Percentiles rank a stretch among this genome's conserved stretches.
Conservation (phyloP, 2,329 filamentous ascomycete genomes). For the Botrytis porri region DNA sequence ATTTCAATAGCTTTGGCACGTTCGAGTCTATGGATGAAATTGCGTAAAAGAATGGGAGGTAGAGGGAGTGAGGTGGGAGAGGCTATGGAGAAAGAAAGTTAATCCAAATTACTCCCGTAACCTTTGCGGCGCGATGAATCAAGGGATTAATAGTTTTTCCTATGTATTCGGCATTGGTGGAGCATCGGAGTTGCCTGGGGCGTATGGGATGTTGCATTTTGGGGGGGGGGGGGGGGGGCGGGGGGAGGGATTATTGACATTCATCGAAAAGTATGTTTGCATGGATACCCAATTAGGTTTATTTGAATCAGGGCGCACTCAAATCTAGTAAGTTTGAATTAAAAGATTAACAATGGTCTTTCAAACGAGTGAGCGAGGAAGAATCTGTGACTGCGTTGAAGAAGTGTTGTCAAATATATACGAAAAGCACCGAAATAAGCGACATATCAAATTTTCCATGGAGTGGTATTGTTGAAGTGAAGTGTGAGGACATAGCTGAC, state of each 20-base stretch:
- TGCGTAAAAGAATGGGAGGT: background rate
- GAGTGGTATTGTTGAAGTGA: background rate
- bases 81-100: background rate
- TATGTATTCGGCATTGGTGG: background rate
- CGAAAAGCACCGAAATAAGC: background rate
- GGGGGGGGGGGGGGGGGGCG: too few species aligned
- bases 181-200: background rate
- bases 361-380: background rate
- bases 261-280: background rate
- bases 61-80: background rate
- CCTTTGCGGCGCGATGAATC: background rate
- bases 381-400: background rate
- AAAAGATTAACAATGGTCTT: too few species aligned
- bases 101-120: constrained; percentile 4
- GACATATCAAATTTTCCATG: background rate
- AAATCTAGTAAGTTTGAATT: background rate
- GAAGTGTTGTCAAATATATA: background rate
- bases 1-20: background rate
- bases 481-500: background rate
- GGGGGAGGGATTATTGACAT: background rate
- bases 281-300: background rate
- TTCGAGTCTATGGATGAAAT: background rate
- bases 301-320: background rate
- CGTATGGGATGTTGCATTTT: background rate
- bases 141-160: too few species aligned